These are phyloP conservation scores for Citrus inodora DNA, from an alignment of 345 rosid species.

Conservation along the genomic window DNA sequence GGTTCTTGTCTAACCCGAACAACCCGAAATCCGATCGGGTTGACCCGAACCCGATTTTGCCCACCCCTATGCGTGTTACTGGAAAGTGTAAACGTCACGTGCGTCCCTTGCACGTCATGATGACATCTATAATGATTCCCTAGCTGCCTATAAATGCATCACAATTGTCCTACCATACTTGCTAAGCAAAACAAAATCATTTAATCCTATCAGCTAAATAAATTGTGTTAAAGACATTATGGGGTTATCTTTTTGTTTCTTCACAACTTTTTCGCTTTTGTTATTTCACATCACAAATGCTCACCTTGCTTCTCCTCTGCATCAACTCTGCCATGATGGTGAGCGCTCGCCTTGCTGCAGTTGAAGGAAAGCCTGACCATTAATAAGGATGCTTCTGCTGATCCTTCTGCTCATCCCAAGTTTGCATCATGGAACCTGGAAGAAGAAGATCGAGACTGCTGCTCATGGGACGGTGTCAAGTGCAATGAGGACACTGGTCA, in stretches of 20 bases:
- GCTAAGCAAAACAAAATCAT: too few relatives aligned
- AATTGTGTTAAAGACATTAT: background rate
- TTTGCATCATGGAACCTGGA: background rate
- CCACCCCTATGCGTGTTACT: too few relatives aligned
- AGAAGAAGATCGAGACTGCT: conserved; percentile 11
- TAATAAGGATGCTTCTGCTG: background rate
- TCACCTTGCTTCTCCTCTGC: background rate
- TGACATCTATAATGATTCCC: too few relatives aligned
- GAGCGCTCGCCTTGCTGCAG: conserved; percentile 18
- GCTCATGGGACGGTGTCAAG: conserved; percentile 23
- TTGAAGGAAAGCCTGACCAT: conserved; percentile 22
- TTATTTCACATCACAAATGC: background rate
- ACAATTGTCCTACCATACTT: too few relatives aligned
- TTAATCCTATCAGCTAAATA: too few relatives aligned
- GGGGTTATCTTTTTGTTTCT: background rate
- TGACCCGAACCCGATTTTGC: too few relatives aligned
- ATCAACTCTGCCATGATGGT: background rate
- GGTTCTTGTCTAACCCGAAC: too few relatives aligned
- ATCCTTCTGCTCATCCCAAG: background rate
- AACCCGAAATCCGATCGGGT: too few relatives aligned
- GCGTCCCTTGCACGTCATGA: too few relatives aligned
- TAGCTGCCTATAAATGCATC: too few relatives aligned
- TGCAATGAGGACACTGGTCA: conserved; percentile 10
- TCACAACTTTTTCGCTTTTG: background rate
- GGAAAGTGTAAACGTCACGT: too few relatives aligned